phyloP scores from a whole-genome alignment of 2,329 filamentous ascomycete genomes.

The Berkeleyomyces basicola region DNA sequence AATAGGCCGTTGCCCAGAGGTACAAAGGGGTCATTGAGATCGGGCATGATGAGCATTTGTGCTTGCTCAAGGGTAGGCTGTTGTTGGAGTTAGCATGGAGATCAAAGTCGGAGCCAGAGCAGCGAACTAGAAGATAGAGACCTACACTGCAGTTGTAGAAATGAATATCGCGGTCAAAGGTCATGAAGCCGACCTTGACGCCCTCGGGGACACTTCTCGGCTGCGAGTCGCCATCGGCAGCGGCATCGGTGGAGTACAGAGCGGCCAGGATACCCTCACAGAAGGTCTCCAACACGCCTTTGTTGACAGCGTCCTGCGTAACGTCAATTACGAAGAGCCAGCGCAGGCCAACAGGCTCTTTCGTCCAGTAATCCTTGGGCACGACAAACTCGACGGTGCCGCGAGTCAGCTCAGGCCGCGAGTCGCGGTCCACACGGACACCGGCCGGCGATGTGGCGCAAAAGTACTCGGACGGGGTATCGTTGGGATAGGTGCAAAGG shows the following conservation, averaged over 20 bases:
- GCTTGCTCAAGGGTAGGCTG: slow-evolving; percentile 64
- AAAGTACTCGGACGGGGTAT: slow-evolving; percentile 84
- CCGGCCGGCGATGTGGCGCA: slow-evolving; percentile 78
- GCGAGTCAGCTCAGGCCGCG: slow-evolving; percentile 73
- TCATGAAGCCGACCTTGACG: slow-evolving; percentile 83
- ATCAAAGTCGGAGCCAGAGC: too few relatives aligned
- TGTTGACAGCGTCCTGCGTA: slow-evolving; percentile 77
- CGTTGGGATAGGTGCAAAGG: slow-evolving; percentile 90
- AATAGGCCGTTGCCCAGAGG: slow-evolving; percentile 84
- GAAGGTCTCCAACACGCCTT: slow-evolving; percentile 77
- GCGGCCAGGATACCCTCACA: slow-evolving; percentile 77
- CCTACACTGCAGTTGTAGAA: slow-evolving; percentile 88
- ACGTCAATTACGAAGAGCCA: slow-evolving; percentile 91
- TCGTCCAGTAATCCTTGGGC: slow-evolving; percentile 97
- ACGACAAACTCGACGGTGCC: slow-evolving; percentile 95
- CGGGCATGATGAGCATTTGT: slow-evolving; percentile 97
- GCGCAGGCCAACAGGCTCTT: slow-evolving; percentile 71
- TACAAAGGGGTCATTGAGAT: slow-evolving; percentile 91
- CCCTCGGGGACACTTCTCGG: slow-evolving; percentile 53
- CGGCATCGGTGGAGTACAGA: slow-evolving; percentile 49
- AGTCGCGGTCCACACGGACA: slow-evolving; percentile 70
- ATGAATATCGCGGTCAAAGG: slow-evolving; percentile 90
- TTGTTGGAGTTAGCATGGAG: slow-evolving; percentile 15
- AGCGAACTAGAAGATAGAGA: slow-evolving; percentile 15
- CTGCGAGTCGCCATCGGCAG: slow-evolving; percentile 32